Conservation (phyloP, 2,329 filamentous ascomycete genomes). For the Talaromyces sp. region DNA sequence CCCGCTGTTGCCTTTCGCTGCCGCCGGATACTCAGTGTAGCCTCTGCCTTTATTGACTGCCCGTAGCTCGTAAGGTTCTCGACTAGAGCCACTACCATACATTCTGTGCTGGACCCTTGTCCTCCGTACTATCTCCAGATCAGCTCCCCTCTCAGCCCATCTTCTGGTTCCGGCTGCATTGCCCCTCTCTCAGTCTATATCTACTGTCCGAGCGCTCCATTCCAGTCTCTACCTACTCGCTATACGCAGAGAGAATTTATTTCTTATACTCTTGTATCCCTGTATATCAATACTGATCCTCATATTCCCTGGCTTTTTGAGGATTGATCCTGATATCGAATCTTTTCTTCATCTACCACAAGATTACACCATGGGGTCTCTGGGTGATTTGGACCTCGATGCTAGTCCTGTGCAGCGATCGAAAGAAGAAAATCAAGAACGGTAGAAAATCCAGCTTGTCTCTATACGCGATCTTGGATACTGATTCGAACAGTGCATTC, state of each 20-base stretch:
- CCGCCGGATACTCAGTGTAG: neutral
- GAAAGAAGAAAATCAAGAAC: slow-evolving; percentile 45
- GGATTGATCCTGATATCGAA: neutral
- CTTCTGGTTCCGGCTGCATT: neutral
- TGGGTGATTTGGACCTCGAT: slow-evolving; percentile 22
- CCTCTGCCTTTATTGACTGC: neutral
- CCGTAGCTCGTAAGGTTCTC: slow-evolving; percentile 5
- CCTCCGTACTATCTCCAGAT: slow-evolving; percentile 5
- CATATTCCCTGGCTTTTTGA: too few relatives aligned
- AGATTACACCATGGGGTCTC: slow-evolving; percentile 8
- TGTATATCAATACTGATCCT: neutral
- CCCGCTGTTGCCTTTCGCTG: slow-evolving; percentile 8
- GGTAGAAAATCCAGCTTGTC: slow-evolving; percentile 28
- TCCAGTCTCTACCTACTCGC: neutral
- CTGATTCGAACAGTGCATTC: slow-evolving; percentile 62
- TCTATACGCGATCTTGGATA: neutral
- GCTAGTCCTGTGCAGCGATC: slow-evolving; percentile 34
- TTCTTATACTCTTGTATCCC: neutral
- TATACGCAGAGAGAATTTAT: neutral
- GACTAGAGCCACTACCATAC: neutral
- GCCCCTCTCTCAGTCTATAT: slow-evolving; percentile 16
- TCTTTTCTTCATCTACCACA: neutral
- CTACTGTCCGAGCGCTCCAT: neutral
- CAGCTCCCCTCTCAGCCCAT: neutral
- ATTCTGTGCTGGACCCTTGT: neutral